phyloP scores from a whole-genome alignment of 2,329 filamentous ascomycete species.

The Meredithiella fracta region DNA sequence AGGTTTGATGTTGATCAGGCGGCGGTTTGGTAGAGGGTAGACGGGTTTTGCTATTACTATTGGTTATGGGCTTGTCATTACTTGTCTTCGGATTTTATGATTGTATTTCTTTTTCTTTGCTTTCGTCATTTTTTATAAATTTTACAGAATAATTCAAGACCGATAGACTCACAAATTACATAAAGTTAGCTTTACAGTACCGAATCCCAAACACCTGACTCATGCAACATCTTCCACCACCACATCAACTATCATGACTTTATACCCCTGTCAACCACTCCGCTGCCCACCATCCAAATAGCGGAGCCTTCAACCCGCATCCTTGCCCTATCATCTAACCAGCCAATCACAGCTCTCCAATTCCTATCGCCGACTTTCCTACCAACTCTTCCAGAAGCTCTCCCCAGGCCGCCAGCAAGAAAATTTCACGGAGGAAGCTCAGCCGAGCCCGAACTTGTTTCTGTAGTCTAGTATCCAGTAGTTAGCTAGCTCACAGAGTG shows the following conservation, averaged over 20 bases:
- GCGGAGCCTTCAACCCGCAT: conserved; percentile 5
- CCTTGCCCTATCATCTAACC: neutral
- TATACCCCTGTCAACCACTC: neutral
- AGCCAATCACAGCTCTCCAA: conserved; percentile 3
- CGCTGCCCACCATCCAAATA: neutral
- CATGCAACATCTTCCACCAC: neutral
- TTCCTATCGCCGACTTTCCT: neutral
- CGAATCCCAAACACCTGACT: neutral
- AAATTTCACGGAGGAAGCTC: conserved; percentile 10
- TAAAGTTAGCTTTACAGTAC: neutral
- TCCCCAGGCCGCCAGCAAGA: conserved; percentile 2
- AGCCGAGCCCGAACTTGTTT: conserved; percentile 1
- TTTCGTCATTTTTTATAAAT: neutral
- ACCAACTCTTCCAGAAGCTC: neutral
- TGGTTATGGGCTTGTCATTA: no score
- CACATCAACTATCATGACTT: neutral
- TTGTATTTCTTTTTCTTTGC: no score
- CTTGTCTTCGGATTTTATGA: no score
- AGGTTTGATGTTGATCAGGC: conserved; percentile 79
- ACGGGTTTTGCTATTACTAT: neutral
- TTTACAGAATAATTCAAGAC: neutral
- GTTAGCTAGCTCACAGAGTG: no score
- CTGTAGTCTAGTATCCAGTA: no score
- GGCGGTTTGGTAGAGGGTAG: conserved; percentile 34
- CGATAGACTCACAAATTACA: neutral